phyloP scores from a whole-genome alignment of 129 eudicot species.

The Calendula officinalis region DNA sequence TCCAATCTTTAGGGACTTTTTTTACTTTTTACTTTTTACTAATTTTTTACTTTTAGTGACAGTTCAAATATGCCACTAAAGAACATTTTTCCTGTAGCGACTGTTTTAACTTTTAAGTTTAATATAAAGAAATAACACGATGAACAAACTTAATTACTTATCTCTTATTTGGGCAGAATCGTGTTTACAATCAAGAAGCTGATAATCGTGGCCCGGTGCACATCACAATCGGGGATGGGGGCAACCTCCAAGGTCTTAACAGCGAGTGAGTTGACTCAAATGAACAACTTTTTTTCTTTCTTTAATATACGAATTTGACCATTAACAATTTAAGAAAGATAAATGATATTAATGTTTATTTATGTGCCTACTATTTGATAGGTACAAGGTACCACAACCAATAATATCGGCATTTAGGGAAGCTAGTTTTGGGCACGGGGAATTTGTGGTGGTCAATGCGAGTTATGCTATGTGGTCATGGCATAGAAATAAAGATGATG shows the following conservation, averaged over 20 bases:
- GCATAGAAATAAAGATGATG: conserved; percentile 67
- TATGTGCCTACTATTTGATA: conserved; percentile 25
- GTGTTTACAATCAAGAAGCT: conserved; percentile 45
- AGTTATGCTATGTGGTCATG: conserved; percentile 65
- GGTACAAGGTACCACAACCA: conserved; percentile 57
- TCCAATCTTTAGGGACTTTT: too few species aligned
- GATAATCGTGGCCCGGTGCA: conserved; percentile 56
- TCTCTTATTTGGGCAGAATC: conserved; percentile 25
- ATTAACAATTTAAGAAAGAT: background rate
- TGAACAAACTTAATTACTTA: background rate
- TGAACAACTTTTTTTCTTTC: too few species aligned
- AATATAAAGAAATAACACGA: background rate
- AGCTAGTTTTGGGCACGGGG: conserved; percentile 88
- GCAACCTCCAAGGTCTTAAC: conserved; percentile 64
- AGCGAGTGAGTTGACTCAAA: conserved; percentile 36
- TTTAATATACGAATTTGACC: background rate
- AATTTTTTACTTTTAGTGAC: too few species aligned
- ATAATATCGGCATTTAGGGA: conserved; percentile 51
- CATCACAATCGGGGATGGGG: conserved; percentile 78
- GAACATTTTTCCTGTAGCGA: background rate
- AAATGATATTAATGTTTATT: too few species aligned
- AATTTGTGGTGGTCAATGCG: conserved; percentile 42
- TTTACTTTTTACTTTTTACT: too few species aligned
- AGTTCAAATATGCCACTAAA: too few species aligned
- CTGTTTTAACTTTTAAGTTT: too few species aligned